Evolutionary conservation across 176 grass and related monocot species (phyloP).

Genomic region (Rhipidocladum racemiflorum): DNA sequence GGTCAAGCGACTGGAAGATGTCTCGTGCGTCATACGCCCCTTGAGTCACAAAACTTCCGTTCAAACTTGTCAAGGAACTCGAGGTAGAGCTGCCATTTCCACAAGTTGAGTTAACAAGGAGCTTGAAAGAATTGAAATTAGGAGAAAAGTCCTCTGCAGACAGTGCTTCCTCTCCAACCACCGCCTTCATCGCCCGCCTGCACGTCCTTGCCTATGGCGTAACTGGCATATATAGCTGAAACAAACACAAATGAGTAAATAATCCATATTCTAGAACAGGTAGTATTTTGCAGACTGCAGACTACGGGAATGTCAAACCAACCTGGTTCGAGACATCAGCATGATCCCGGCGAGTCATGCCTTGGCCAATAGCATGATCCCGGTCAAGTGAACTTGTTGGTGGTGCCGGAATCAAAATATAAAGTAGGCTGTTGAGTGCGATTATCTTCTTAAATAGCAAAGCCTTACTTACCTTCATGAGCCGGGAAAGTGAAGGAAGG

Average conservation of each 20-base stretch:
- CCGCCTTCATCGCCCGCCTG: slow-evolving; percentile 83
- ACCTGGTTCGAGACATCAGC: slow-evolving; percentile 88
- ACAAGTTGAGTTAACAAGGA: not conserved
- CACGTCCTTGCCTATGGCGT: slow-evolving; percentile 80
- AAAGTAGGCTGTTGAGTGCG: not conserved
- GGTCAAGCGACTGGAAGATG: slow-evolving; percentile 96
- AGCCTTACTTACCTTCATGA: slow-evolving; percentile 62
- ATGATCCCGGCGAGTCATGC: slow-evolving; percentile 79
- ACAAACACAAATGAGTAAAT: not conserved
- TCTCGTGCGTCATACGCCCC: slow-evolving; percentile 84
- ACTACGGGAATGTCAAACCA: not conserved
- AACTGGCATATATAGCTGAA: slow-evolving; percentile 61
- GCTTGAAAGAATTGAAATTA: slow-evolving; percentile 3
- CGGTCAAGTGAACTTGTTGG: not conserved
- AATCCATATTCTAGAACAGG: not conserved
- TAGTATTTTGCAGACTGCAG: not conserved
- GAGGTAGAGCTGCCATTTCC: slow-evolving; percentile 70
- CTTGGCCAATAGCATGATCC: slow-evolving; percentile 62
- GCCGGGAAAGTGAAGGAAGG: slow-evolving; percentile 75
- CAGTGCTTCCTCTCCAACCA: slow-evolving; percentile 71
- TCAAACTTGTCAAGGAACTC: slow-evolving; percentile 99
- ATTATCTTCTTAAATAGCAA: not conserved
- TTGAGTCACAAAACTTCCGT: slow-evolving; percentile 83
- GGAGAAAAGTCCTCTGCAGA: slow-evolving; percentile 60
- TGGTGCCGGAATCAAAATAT: not conserved